Conservation (phyloP, 768 basidiomycete genomes). For the Mycena epipterygia region DNA sequence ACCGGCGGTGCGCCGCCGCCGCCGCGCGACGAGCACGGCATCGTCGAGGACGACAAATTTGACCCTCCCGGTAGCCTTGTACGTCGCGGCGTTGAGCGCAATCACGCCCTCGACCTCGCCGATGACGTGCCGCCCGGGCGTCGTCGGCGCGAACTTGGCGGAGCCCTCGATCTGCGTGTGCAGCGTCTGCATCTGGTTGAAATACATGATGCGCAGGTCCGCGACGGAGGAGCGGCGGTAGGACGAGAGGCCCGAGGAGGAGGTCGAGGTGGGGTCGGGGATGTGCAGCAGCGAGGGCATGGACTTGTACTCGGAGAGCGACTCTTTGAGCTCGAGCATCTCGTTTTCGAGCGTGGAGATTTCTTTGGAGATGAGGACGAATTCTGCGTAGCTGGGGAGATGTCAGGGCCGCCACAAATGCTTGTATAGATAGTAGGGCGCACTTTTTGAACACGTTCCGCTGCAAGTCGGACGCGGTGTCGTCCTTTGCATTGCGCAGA, state of each 20-base stretch:
- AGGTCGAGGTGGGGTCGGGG: constrained; percentile 80
- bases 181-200: constrained; percentile 92
- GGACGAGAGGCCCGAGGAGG: constrained; percentile 57
- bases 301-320: constrained; percentile 94
- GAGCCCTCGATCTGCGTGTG: constrained; percentile 95
- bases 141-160: constrained; percentile 93
- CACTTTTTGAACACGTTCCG: constrained; percentile 96
- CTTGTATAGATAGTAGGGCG: constrained; percentile 30
- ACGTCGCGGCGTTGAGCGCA: constrained; percentile 93
- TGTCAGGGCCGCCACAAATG: constrained; percentile 14
- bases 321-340: constrained; percentile 96
- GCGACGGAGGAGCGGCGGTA: constrained; percentile 91
- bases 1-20: constrained; percentile 74
- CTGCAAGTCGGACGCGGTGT: constrained; percentile 86
- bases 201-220: constrained; percentile 94
- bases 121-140: constrained; percentile 92
- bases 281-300: constrained; percentile 95
- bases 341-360: constrained; percentile 97
- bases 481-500: constrained; percentile 75
- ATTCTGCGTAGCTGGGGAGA: constrained; percentile 88
- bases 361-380: constrained; percentile 97
- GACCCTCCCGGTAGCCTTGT: constrained; percentile 90
- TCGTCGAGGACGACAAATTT: constrained; percentile 95
- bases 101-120: constrained; percentile 86
- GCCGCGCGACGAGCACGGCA: constrained; percentile 87